Percentiles rank a stretch among this genome's conserved stretches.
Conservation (phyloP, 116 monocot genomes). For the Thalassia testudinum region DNA sequence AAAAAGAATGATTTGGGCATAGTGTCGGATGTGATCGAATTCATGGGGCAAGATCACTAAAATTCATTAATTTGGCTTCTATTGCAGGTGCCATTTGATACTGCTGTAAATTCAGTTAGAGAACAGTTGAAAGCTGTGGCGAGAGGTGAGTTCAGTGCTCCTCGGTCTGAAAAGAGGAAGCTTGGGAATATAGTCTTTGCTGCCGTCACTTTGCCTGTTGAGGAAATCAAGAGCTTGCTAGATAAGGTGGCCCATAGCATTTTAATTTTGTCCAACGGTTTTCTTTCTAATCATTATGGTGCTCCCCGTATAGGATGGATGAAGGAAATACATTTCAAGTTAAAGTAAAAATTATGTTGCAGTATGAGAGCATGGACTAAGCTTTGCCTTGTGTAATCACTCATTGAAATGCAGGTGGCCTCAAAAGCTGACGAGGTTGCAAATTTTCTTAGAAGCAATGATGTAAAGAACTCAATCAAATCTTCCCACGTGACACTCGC, state of each 20-base stretch:
- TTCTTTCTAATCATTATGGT: background rate
- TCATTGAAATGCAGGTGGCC: conserved; percentile 28
- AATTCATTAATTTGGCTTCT: background rate
- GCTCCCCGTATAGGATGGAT: no score
- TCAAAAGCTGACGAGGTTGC: conserved; percentile 19
- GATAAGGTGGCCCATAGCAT: conserved; percentile 24
- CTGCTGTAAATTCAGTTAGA: conserved; percentile 50
- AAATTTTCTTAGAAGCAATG: conserved; percentile 28
- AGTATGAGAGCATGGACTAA: no score
- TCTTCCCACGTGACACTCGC: conserved; percentile 84
- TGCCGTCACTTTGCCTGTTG: conserved; percentile 61
- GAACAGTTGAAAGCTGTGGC: conserved; percentile 69
- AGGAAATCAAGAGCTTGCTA: conserved; percentile 34
- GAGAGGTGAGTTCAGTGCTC: conserved; percentile 54
- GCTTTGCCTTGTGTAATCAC: background rate
- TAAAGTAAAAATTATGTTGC: background rate
- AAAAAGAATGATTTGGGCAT: no score
- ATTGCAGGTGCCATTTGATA: conserved; percentile 78
- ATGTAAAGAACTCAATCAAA: conserved; percentile 30
- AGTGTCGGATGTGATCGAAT: no score
- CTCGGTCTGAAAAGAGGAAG: conserved; percentile 58
- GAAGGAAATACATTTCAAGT: no score
- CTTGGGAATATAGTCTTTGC: conserved; percentile 89
- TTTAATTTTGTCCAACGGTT: background rate
- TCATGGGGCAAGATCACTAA: no score